phyloP scores from a whole-genome alignment of 2,329 filamentous ascomycete species.

The Curvularia sp. region DNA sequence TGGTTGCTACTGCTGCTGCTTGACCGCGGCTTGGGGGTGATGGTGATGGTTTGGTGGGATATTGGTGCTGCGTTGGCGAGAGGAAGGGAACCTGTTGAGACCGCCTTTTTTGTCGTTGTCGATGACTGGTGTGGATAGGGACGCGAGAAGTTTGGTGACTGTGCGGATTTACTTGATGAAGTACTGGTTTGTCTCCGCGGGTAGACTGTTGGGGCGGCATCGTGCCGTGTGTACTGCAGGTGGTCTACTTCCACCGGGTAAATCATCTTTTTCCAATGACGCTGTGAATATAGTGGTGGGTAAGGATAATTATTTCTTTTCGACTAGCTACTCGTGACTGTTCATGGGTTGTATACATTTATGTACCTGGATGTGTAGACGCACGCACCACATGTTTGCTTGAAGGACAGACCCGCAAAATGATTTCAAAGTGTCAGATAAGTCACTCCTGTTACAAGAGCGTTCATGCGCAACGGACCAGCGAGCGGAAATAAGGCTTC shows the following conservation, averaged over 20 bases:
- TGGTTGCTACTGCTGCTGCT: background rate
- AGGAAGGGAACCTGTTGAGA: background rate
- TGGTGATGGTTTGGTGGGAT: constrained; percentile 7
- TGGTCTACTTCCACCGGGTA: constrained; percentile 21
- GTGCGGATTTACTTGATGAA: constrained; percentile 11
- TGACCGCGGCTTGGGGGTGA: constrained; percentile 3
- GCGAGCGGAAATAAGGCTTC: constrained; percentile 10
- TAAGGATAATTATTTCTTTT: background rate
- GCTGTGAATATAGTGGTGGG: background rate
- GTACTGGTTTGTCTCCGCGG: constrained; percentile 20
- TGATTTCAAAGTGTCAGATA: constrained; percentile 11
- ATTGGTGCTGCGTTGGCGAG: constrained; percentile 11
- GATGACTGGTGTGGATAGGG: constrained; percentile 6
- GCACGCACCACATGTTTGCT: constrained; percentile 17
- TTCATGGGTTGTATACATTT: constrained; percentile 5
- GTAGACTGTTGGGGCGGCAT: constrained; percentile 4
- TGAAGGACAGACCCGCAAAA: constrained; percentile 4
- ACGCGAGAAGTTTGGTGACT: constrained; percentile 20
- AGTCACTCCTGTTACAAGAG: constrained; percentile 20
- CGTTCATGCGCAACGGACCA: constrained; percentile 18
- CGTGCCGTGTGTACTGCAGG: constrained; percentile 14
- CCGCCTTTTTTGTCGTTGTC: background rate
- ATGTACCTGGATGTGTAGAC: constrained; percentile 10
- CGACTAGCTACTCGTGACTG: background rate
- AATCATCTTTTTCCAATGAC: constrained; percentile 16